These are phyloP conservation scores for Tardiomyces digboiensis DNA, from an alignment of 1,139 yeast genomes.

Conservation along the genomic window DNA sequence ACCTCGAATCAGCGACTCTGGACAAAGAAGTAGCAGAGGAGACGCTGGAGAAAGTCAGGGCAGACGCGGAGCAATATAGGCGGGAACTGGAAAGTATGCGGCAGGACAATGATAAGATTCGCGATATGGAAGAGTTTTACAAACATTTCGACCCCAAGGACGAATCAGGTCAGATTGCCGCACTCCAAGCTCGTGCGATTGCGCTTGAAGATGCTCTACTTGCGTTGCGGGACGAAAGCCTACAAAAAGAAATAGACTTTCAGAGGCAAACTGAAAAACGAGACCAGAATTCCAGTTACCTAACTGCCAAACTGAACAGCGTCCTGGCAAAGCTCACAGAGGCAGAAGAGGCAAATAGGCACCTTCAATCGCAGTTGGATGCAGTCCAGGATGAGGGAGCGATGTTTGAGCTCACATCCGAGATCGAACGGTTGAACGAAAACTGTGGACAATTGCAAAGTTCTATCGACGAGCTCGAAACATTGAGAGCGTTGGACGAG, in stretches of 20 bases:
- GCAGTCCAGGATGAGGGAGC: slow-evolving; percentile 28
- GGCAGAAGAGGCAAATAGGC: slow-evolving; percentile 29
- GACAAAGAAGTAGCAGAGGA: slow-evolving; percentile 43
- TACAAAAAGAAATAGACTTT: slow-evolving; percentile 32
- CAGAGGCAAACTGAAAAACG: slow-evolving; percentile 11
- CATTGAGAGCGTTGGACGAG: slow-evolving; percentile 47
- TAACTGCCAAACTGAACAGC: slow-evolving; percentile 6
- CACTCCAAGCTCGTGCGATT: slow-evolving; percentile 32
- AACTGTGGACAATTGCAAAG: slow-evolving; percentile 33
- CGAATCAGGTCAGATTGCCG: slow-evolving; percentile 31
- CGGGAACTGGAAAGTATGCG: slow-evolving; percentile 25
- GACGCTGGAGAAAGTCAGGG: slow-evolving; percentile 4
- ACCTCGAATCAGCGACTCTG: slow-evolving; percentile 41
- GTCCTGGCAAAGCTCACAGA: slow-evolving; percentile 11
- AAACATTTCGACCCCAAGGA: slow-evolving; percentile 27
- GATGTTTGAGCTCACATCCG: slow-evolving; percentile 47
- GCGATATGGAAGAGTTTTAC: slow-evolving; percentile 30
- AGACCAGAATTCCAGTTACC: not conserved
- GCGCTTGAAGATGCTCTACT: slow-evolving; percentile 31
- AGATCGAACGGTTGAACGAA: slow-evolving; percentile 39
- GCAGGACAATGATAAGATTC: slow-evolving; percentile 30
- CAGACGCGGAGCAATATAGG: slow-evolving; percentile 29
- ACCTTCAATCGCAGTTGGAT: slow-evolving; percentile 35
- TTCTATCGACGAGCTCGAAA: slow-evolving; percentile 47
- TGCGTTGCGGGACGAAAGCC: slow-evolving; percentile 31